A percentile compares a stretch with the other conserved stretches of the same genome.
These are phyloP conservation scores for Daldinia vernicosa DNA, from an alignment of 495 filamentous ascomycete genomes.

Conservation along the genomic window DNA sequence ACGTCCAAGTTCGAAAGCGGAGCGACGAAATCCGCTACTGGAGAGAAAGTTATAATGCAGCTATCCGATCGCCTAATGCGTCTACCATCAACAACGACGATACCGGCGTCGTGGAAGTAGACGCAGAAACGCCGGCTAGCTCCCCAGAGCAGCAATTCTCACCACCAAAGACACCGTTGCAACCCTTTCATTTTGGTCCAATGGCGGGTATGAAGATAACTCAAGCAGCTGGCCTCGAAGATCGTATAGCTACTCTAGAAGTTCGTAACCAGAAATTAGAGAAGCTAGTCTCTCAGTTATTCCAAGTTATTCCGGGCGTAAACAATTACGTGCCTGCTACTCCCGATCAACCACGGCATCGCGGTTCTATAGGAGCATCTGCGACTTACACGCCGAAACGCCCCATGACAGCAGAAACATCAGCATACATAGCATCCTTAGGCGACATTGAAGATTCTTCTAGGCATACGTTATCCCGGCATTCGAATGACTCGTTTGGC, in stretches of 20 bases:
- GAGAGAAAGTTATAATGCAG: slow-evolving; percentile 61
- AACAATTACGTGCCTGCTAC: slow-evolving; percentile 42
- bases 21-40: slow-evolving; percentile 68
- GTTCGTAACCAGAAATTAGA: slow-evolving; percentile 58
- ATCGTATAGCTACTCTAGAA: slow-evolving; percentile 58
- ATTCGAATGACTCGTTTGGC: slow-evolving; percentile 54
- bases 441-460: slow-evolving; percentile 40
- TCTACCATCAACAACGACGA: slow-evolving; percentile 57
- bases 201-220: slow-evolving; percentile 62
- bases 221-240: slow-evolving; percentile 60
- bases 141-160: slow-evolving; percentile 43
- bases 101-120: slow-evolving; percentile 45
- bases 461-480: slow-evolving; percentile 46
- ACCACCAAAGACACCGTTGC: slow-evolving; percentile 54
- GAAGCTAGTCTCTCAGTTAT: slow-evolving; percentile 54
- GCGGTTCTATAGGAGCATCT: slow-evolving; percentile 37
- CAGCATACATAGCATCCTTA: slow-evolving; percentile 39
- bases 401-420: slow-evolving; percentile 17
- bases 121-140: slow-evolving; percentile 43
- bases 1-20: slow-evolving; percentile 51
- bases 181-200: slow-evolving; percentile 63
- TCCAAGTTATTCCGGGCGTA: slow-evolving; percentile 53
- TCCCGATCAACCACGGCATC: slow-evolving; percentile 25
- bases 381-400: slow-evolving; percentile 43
- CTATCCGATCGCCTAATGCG: slow-evolving; percentile 58